Evolutionary conservation across 148 eudicot genomes (phyloP).

Genomic region (Rhododendron williamsianum): DNA sequence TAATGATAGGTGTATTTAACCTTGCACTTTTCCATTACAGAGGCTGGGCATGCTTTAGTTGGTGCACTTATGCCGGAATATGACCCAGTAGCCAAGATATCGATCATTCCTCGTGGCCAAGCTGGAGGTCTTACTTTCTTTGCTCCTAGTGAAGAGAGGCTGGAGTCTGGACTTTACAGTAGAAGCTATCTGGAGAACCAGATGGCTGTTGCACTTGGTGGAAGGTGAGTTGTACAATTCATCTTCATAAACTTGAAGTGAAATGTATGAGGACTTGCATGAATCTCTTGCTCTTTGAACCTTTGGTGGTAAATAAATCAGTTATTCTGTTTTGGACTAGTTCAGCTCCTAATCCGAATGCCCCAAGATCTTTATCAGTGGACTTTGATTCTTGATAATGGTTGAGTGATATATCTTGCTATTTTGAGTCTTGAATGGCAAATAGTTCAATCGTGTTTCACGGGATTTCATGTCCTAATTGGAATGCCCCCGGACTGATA

Average conservation of each 20-base stretch:
- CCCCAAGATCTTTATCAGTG: not conserved
- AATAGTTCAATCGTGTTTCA: not conserved
- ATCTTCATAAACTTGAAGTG: not conserved
- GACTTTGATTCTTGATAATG: not conserved
- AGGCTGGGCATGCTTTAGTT: slow-evolving; percentile 98
- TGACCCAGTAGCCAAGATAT: slow-evolving; percentile 97
- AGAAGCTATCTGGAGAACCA: slow-evolving; percentile 97
- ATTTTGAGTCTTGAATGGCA: not conserved
- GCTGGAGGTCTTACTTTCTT: slow-evolving; percentile 99
- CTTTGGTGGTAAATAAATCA: not conserved
- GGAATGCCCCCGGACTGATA: not conserved
- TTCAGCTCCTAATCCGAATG: not conserved
- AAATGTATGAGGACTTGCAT: not conserved
- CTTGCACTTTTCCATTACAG: slow-evolving; percentile 33
- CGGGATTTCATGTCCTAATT: not conserved
- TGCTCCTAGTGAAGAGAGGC: slow-evolving; percentile 98
- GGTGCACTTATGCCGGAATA: slow-evolving; percentile 99
- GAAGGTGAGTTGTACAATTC: slow-evolving; percentile 57
- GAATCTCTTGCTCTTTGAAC: not conserved
- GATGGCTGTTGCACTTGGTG: slow-evolving; percentile 99
- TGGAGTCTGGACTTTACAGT: slow-evolving; percentile 96
- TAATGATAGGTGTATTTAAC: not conserved
- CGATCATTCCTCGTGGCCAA: slow-evolving; percentile 99
- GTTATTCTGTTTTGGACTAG: not conserved
- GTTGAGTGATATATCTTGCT: not conserved